Evolutionary conservation across 805 yeast genomes (phyloP), one percentile per base, ranked within the genome.

Genomic region (Sugiyamaella qingdaonensis): DNA sequence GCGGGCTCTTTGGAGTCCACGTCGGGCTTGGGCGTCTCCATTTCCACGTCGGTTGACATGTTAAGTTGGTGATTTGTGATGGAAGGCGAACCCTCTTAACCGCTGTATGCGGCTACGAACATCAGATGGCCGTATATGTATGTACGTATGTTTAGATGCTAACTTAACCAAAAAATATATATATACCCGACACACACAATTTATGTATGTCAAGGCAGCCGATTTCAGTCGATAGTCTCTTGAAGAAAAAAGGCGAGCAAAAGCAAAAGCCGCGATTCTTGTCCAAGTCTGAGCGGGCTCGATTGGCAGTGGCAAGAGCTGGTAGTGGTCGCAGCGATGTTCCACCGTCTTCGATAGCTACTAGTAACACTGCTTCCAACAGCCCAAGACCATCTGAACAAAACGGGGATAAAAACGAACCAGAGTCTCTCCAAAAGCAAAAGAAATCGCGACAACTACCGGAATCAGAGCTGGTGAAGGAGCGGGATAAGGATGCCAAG

Each of bases 231-330:
- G 71, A 67, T 10, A 70, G 69, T 43, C 48, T 68, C 33, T 43
- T 66, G 24, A 45, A 39, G 33, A 54, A 59, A 52, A 58, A 61
- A 46, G 53, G 55, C 37, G 54, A 55, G 19, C 51, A 57, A 29
- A 58, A 62, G 34, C 18, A 52, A 7, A 64, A 68, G 56, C 79
- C 78, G 1, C 66, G 62, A 53, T 81, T 80, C 61, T 60, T 82
- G 7, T 68, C 80, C 9, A 78, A 74, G 59, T 65, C 62, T n/a
- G 74, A 77, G 53, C 67, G 85, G 41, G 57, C 19, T 43, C 48
- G 54, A 53, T 18, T 48, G 48, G 35, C 53, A 49, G n/a, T 13
- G 35, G 34, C 45, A 53, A 10, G 59, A 53, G 33, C 48, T 34
- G 13, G 51, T 18, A 11, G 14, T n/a, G 53, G 33, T n/a, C 41